These are phyloP conservation scores for Penicillium robsamsonii DNA, from an alignment of 495 filamentous ascomycete genomes.

Conservation along the genomic window DNA sequence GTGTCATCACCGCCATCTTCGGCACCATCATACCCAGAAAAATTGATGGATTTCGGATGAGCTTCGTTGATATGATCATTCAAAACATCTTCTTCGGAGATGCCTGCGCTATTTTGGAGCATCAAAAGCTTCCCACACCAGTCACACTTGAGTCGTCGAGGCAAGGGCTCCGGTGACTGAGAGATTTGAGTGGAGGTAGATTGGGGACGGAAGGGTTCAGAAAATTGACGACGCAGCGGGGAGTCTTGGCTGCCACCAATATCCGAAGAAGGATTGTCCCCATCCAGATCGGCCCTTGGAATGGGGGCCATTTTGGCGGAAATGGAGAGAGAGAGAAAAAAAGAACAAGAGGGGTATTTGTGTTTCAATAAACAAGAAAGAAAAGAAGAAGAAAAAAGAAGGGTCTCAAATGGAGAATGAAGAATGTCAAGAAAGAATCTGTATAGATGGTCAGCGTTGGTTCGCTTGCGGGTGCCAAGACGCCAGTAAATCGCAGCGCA, in stretches of 20 bases:
- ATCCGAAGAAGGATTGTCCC: conserved; percentile 43
- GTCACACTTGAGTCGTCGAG: conserved; percentile 30
- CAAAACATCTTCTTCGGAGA: conserved; percentile 31
- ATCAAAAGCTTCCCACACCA: conserved; percentile 42
- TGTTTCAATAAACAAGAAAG: conserved; percentile 6
- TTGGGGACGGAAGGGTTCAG: conserved; percentile 39
- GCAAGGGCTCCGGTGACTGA: conserved; percentile 34
- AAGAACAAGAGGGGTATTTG: conserved; percentile 4
- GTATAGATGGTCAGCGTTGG: conserved; percentile 38
- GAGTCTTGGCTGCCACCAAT: conserved; percentile 43
- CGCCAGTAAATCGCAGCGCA: conserved; percentile 34
- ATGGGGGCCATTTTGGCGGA: conserved; percentile 35
- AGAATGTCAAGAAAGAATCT: conserved; percentile 24
- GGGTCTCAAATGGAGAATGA: conserved; percentile 11
- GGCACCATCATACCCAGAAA: conserved; percentile 24
- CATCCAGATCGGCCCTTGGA: conserved; percentile 36
- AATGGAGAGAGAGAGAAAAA: not conserved
- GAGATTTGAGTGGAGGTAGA: conserved; percentile 41
- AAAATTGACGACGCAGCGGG: conserved; percentile 45
- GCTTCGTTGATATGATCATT: conserved; percentile 32
- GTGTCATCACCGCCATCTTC: conserved; percentile 24
- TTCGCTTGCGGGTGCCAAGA: conserved; percentile 49
- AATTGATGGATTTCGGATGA: conserved; percentile 35
- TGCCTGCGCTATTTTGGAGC: conserved; percentile 22
- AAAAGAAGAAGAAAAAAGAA: conserved; percentile 10